These are phyloP conservation scores for Lentithecium fluviatile DNA, from an alignment of 495 filamentous ascomycete genomes.

Conservation along the genomic window DNA sequence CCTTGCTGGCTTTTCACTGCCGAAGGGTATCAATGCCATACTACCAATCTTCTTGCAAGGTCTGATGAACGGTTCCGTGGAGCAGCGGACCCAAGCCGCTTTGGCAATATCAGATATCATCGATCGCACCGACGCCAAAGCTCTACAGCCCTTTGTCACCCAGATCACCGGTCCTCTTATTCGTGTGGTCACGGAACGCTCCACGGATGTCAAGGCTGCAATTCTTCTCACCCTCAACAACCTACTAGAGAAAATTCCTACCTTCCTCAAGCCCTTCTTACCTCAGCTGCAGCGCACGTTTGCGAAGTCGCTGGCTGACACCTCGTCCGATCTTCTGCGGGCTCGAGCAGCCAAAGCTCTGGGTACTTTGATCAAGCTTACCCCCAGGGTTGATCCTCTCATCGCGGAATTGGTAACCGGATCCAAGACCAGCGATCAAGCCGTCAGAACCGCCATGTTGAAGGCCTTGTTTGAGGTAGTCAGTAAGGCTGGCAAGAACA, in stretches of 20 bases:
- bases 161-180: conserved; percentile 97
- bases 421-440: conserved; percentile 82
- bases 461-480: conserved; percentile 96
- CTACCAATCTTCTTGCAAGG: conserved; percentile 96
- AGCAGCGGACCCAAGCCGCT: conserved; percentile 88
- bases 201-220: conserved; percentile 91
- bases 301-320: conserved; percentile 90
- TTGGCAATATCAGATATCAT: conserved; percentile 93
- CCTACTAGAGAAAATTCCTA: conserved; percentile 92
- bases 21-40: conserved; percentile 96
- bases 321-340: conserved; percentile 83
- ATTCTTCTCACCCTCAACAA: conserved; percentile 94
- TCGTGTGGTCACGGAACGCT: conserved; percentile 92
- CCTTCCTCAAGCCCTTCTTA: conserved; percentile 92
- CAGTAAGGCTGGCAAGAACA: conserved; percentile 88
- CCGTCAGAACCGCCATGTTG: conserved; percentile 94
- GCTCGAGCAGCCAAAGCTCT: conserved; percentile 91
- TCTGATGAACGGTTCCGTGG: conserved; percentile 89
- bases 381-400: conserved; percentile 90
- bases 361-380: conserved; percentile 93
- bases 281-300: conserved; percentile 96
- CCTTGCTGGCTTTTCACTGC: conserved; percentile 84
- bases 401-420: conserved; percentile 88
- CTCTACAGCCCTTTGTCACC: conserved; percentile 89
- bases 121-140: conserved; percentile 79